These are phyloP conservation scores for Eucommia ulmoides DNA, from an alignment of 257 asterid species.

Conservation along the genomic window DNA sequence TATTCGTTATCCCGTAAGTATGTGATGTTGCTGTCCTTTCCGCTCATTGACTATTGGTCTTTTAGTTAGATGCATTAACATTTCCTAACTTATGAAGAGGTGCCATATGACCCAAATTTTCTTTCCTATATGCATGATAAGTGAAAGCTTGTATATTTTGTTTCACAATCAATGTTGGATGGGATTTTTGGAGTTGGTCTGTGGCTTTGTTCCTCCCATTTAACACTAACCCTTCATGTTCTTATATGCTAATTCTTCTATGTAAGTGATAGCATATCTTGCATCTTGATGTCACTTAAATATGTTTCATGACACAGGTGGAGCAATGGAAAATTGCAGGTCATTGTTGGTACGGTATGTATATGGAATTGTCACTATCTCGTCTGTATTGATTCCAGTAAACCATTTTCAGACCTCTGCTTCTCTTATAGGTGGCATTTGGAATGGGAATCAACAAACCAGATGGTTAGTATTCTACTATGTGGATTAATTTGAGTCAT, in stretches of 20 bases:
- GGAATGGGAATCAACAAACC: conserved; percentile 99
- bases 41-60: no score
- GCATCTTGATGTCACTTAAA: conserved; percentile 8
- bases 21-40: no score
- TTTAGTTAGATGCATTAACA: no score
- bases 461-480: conserved; percentile 51
- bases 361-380: conserved; percentile 3
- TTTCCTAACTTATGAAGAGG: no score
- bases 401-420: not conserved
- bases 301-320: conserved; percentile 49
- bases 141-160: no score
- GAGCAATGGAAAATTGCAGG: conserved; percentile 86
- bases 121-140: no score
- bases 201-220: conserved; percentile 4
- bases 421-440: conserved; percentile 77
- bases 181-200: conserved; percentile 6
- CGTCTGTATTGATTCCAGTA: conserved; percentile 5
- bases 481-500: not conserved
- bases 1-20: no score
- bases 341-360: conserved; percentile 96
- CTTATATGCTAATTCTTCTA: conserved; percentile 11
- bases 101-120: no score
- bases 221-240: no score
- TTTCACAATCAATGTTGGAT: no score
- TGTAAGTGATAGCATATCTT: conserved; percentile 13